phyloP scores from a whole-genome alignment of 2,329 filamentous ascomycete species.

The Xylariaceae sp. region DNA sequence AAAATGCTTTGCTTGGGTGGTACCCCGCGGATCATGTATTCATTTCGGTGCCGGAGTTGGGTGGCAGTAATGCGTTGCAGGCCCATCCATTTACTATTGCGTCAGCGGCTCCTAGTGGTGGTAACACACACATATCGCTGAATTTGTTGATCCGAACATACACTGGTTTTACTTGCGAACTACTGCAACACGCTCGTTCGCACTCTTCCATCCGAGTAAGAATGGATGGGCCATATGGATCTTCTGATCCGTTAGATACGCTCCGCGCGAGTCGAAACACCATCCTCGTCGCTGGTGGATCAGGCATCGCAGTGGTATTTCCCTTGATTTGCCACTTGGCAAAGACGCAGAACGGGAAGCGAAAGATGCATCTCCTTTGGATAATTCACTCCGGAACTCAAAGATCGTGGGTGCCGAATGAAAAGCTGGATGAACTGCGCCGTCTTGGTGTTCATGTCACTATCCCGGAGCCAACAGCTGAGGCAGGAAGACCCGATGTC shows the following conservation, averaged over 20 bases:
- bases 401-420: conserved; percentile 50
- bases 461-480: conserved; percentile 52
- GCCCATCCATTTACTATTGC: conserved; percentile 67
- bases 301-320: conserved; percentile 63
- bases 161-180: conserved; percentile 56
- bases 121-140: conserved; percentile 47
- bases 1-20: conserved; percentile 52
- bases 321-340: conserved; percentile 56
- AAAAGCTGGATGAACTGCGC: conserved; percentile 48
- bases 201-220: conserved; percentile 45
- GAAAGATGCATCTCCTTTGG: conserved; percentile 55
- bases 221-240: conserved; percentile 66
- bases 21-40: conserved; percentile 62
- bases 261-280: conserved; percentile 47
- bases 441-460: conserved; percentile 50
- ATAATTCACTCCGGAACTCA: conserved; percentile 54
- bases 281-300: conserved; percentile 61
- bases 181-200: conserved; percentile 49
- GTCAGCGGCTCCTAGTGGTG: conserved; percentile 48
- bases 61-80: conserved; percentile 52
- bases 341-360: conserved; percentile 17
- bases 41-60: conserved; percentile 55
- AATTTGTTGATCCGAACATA: conserved; percentile 59
- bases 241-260: conserved; percentile 51
- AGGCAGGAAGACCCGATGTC: conserved; percentile 54